phyloP scores from a whole-genome alignment of 805 yeast species.

The Saccharomycopsis selenospora region DNA sequence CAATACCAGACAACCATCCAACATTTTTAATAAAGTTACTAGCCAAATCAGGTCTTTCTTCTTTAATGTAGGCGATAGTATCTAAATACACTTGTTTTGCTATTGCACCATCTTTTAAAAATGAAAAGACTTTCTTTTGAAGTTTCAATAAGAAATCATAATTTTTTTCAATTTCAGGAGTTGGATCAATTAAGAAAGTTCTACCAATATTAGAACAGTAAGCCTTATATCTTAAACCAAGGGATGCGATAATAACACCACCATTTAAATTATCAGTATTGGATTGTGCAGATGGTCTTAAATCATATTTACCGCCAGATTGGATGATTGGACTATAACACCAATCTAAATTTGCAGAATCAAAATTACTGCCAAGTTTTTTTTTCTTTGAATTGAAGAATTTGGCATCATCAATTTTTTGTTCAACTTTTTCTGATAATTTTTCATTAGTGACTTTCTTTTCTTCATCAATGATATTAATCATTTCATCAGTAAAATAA shows the following conservation, averaged over 20 bases:
- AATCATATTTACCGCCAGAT: slow-evolving; percentile 79
- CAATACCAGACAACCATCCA: slow-evolving; percentile 88
- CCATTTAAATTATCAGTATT: slow-evolving; percentile 56
- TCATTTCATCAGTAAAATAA: slow-evolving; percentile 80
- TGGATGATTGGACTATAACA: slow-evolving; percentile 87
- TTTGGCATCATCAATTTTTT: slow-evolving; percentile 70
- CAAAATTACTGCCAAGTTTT: slow-evolving; percentile 59
- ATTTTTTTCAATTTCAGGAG: slow-evolving; percentile 66
- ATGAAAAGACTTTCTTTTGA: slow-evolving; percentile 55
- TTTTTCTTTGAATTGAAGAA: slow-evolving; percentile 53
- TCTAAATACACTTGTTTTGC: slow-evolving; percentile 64
- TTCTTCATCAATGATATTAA: slow-evolving; percentile 81
- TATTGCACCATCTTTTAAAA: slow-evolving; percentile 59
- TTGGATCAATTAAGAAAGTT: slow-evolving; percentile 85
- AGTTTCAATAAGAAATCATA: slow-evolving; percentile 69
- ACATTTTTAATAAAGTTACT: slow-evolving; percentile 63
- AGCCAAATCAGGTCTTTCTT: slow-evolving; percentile 59
- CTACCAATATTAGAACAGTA: slow-evolving; percentile 86
- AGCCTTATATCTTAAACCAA: slow-evolving; percentile 81
- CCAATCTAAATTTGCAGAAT: slow-evolving; percentile 79
- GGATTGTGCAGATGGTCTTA: slow-evolving; percentile 77
- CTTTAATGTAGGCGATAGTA: slow-evolving; percentile 50
- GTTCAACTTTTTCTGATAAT: slow-evolving; percentile 69
- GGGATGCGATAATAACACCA: slow-evolving; percentile 74
- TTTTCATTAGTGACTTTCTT: slow-evolving; percentile 62